Conservation (phyloP, 2,329 filamentous ascomycete genomes). For the Cercospora beticola region DNA sequence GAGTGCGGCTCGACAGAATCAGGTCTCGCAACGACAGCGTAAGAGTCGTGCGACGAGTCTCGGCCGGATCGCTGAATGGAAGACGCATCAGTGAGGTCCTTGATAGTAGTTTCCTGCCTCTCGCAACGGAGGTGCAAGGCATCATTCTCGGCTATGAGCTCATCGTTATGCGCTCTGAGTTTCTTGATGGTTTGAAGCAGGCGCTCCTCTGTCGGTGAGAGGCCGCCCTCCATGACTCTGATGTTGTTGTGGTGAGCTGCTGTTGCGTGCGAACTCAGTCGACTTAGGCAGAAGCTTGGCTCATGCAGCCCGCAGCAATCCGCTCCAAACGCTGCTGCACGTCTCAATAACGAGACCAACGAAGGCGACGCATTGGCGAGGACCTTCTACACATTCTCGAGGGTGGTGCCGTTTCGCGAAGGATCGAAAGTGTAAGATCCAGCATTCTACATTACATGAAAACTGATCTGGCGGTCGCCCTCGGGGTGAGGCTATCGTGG, state of each 20-base stretch:
- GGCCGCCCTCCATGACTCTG: background rate
- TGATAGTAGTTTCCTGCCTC: background rate
- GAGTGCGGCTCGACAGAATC: background rate
- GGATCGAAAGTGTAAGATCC: background rate
- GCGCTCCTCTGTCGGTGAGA: constrained; percentile 1
- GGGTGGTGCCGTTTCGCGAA: background rate
- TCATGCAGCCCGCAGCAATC: background rate
- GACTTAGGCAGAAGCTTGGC: background rate
- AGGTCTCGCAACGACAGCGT: background rate
- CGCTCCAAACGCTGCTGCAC: background rate
- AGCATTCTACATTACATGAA: background rate
- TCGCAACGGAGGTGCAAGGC: constrained; percentile 6
- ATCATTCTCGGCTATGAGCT: background rate
- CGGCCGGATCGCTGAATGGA: background rate
- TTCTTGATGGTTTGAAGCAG: constrained; percentile 1
- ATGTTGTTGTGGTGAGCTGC: background rate
- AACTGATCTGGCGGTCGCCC: background rate
- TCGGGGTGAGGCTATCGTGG: background rate
- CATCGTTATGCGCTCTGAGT: background rate
- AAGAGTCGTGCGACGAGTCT: background rate
- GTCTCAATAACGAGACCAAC: background rate
- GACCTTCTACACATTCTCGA: no score
- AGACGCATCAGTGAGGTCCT: background rate
- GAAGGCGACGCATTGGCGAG: background rate
- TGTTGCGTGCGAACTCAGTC: background rate